Conservation (phyloP, 1,139 yeast genomes). For the Saccharomyces pastorianus region DNA sequence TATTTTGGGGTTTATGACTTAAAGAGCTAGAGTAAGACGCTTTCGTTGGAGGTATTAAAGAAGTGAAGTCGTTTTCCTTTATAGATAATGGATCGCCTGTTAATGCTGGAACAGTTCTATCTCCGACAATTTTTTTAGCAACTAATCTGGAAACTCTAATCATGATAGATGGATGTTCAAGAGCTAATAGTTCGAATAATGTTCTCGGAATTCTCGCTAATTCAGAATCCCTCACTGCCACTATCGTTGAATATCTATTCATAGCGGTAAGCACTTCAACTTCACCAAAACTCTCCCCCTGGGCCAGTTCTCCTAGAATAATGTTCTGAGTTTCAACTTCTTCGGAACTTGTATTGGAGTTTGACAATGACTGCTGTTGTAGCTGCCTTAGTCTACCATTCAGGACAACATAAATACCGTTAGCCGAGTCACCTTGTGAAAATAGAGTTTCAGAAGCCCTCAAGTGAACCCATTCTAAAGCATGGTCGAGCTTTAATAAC, state of each 20-base stretch:
- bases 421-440: constrained; percentile 79
- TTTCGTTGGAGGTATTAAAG: constrained; percentile 19
- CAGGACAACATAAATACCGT: constrained; percentile 83
- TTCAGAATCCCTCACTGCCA: constrained; percentile 90
- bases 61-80: constrained; percentile 17
- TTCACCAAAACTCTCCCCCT: constrained; percentile 92
- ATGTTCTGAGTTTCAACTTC: constrained; percentile 16
- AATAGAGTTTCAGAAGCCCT: constrained; percentile 77
- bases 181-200: constrained; percentile 73
- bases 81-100: constrained; percentile 14
- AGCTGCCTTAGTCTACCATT: constrained; percentile 83
- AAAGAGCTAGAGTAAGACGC: constrained; percentile 10
- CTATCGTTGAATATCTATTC: constrained; percentile 60
- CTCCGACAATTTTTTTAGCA: constrained; percentile 52
- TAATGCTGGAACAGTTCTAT: constrained; percentile 8
- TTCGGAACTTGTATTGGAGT: not conserved
- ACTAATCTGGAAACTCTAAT: constrained; percentile 84
- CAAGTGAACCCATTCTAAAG: constrained; percentile 89
- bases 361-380: constrained; percentile 10
- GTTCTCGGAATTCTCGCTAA: constrained; percentile 88
- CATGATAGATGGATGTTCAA: constrained; percentile 83
- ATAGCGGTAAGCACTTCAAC: constrained; percentile 87
- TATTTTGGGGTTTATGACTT: constrained; percentile 11
- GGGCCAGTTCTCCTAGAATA: constrained; percentile 75
- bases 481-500: constrained; percentile 73